phyloP scores from a whole-genome alignment of 176 grass and related monocot species.

The Puccinellia tenuiflora region DNA sequence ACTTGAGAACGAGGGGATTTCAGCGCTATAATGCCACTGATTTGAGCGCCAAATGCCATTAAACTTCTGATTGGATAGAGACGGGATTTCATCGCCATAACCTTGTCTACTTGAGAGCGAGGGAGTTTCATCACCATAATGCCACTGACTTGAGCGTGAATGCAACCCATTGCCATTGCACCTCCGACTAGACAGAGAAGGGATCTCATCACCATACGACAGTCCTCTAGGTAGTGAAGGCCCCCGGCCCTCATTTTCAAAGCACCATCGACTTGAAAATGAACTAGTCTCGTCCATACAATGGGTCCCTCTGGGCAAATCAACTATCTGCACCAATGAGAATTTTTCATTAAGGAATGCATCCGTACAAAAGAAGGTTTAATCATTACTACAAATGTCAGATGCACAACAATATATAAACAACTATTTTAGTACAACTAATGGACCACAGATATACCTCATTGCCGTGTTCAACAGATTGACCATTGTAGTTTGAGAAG shows the following conservation, averaged over 20 bases:
- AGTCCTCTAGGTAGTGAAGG: constrained; percentile 16
- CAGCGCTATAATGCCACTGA: constrained; percentile 18
- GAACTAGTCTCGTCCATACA: constrained; percentile 11
- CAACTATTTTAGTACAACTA: background rate
- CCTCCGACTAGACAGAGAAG: constrained; percentile 11
- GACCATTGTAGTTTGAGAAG: constrained; percentile 6
- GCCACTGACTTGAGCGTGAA: background rate
- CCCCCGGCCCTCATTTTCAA: background rate
- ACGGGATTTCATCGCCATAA: constrained; percentile 35
- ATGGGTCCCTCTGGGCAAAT: background rate
- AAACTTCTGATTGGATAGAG: background rate
- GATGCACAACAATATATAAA: background rate
- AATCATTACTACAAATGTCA: background rate
- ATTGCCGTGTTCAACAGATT: background rate
- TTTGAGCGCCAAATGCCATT: background rate
- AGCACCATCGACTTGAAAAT: constrained; percentile 26
- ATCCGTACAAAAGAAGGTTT: background rate
- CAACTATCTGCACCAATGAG: constrained; percentile 24
- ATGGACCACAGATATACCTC: constrained; percentile 20
- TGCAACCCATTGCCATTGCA: background rate
- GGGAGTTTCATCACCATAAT: constrained; percentile 19
- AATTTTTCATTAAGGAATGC: background rate
- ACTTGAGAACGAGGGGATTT: constrained; percentile 21
- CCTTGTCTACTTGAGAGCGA: constrained; percentile 20
- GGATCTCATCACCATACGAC: constrained; percentile 44